Evolutionary conservation across 345 rosid genomes (phyloP).

Genomic region (Carallia pectinifolia): DNA sequence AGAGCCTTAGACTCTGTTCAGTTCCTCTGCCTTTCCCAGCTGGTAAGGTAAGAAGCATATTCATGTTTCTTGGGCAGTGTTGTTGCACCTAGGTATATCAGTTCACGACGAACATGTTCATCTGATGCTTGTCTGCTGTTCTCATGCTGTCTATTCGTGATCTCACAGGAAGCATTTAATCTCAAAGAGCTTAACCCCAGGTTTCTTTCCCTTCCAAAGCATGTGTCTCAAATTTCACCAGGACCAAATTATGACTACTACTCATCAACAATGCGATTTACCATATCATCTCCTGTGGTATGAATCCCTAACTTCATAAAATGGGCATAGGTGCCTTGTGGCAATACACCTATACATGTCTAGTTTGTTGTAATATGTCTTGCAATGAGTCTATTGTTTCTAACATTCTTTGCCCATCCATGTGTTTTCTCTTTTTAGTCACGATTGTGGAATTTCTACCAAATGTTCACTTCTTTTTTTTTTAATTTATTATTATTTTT

Average conservation of each 20-base stretch:
- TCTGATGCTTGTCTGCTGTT: constrained; percentile 9
- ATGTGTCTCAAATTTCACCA: constrained; percentile 67
- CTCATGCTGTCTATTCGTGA: constrained; percentile 12
- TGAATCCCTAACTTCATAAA: constrained; percentile 12
- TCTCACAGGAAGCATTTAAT: constrained; percentile 45
- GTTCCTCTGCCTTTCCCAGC: constrained; percentile 64
- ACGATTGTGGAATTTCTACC: constrained; percentile 4
- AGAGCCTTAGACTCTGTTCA: constrained; percentile 58
- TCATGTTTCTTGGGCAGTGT: neutral
- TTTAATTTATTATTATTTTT: neutral
- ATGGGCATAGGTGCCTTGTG: neutral
- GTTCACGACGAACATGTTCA: neutral
- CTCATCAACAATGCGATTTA: constrained; percentile 79
- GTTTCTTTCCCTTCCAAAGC: constrained; percentile 80
- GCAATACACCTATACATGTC: too few species aligned
- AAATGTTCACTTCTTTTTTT: constrained; percentile 3
- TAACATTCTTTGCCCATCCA: too few species aligned
- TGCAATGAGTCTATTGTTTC: too few species aligned
- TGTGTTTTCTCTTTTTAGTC: neutral
- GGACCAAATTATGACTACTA: constrained; percentile 85
- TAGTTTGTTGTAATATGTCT: too few species aligned
- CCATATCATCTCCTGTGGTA: constrained; percentile 93
- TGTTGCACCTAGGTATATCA: neutral
- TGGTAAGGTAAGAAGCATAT: constrained; percentile 45
- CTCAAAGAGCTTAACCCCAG: constrained; percentile 65